Percentiles rank a stretch among this genome's conserved stretches.
phyloP scores from a whole-genome alignment of 1,139 yeast genomes.

The Yamadazyma siamensis region DNA sequence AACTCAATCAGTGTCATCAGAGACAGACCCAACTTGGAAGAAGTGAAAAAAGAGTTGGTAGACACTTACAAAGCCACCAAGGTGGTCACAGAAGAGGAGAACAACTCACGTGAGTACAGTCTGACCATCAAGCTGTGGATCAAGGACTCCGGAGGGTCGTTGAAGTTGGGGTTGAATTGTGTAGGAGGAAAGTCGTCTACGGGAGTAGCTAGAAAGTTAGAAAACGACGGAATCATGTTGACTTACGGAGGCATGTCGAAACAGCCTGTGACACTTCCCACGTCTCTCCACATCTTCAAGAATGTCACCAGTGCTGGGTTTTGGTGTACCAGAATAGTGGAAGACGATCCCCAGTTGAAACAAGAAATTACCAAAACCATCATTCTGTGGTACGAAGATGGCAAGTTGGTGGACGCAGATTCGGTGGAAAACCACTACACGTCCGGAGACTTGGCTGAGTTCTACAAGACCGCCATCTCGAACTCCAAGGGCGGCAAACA shows the following conservation, averaged over 20 bases:
- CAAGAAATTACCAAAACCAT: conserved; percentile 56
- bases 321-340: conserved; percentile 85
- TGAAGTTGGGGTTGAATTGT: conserved; percentile 83
- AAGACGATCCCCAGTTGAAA: conserved; percentile 62
- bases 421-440: conserved; percentile 45
- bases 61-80: conserved; percentile 68
- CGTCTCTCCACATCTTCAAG: conserved; percentile 85
- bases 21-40: conserved; percentile 72
- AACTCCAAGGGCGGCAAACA: conserved; percentile 45
- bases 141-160: conserved; percentile 48
- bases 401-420: conserved; percentile 60
- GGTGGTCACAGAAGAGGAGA: conserved; percentile 86
- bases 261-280: conserved; percentile 88
- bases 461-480: conserved; percentile 51
- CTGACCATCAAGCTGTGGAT: conserved; percentile 62
- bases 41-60: conserved; percentile 53
- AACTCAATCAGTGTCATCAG: conserved; percentile 87
- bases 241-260: conserved; percentile 98
- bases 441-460: conserved; percentile 46
- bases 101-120: conserved; percentile 62
- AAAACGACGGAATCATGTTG: conserved; percentile 63
- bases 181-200: conserved; percentile 89
- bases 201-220: conserved; percentile 77
- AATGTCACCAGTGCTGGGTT: conserved; percentile 83
- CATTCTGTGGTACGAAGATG: conserved; percentile 63